Percentiles rank a stretch among this genome's conserved stretches.
Conservation (phyloP, 2,329 filamentous ascomycete species). For the Xylaria multiplex region DNA sequence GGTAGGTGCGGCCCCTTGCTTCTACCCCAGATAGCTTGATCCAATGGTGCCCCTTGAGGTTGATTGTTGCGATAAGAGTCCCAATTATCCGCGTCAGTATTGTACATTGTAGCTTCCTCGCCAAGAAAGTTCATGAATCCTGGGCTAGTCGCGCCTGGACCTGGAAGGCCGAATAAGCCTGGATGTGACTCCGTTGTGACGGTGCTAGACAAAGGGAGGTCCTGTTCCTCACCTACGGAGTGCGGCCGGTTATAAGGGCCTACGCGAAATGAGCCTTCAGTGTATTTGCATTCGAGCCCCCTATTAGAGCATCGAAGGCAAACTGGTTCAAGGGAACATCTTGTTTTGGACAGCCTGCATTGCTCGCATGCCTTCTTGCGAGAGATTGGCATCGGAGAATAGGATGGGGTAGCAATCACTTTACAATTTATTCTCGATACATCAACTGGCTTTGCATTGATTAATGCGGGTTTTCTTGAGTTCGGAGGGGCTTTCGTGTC, state of each 20-base stretch:
- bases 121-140: not conserved
- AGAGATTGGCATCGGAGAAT: constrained; percentile 40
- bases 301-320: constrained; percentile 42
- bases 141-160: not conserved
- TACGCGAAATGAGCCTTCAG: constrained; percentile 3
- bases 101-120: not conserved
- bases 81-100: not conserved
- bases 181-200: not conserved
- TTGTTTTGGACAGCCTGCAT: constrained; percentile 44
- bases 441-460: not conserved
- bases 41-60: constrained; percentile 1
- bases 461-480: not conserved
- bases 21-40: not conserved
- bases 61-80: not conserved
- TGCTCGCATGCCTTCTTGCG: constrained; percentile 43
- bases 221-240: not conserved
- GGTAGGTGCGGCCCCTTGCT: not conserved
- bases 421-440: not conserved
- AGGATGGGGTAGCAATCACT: not conserved
- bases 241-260: constrained; percentile 27
- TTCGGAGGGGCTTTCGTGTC: not conserved
- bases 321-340: constrained; percentile 41
- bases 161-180: not conserved
- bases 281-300: constrained; percentile 39
- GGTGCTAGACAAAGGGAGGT: not conserved